These are phyloP conservation scores for Umbelopsis isabellina DNA, from an alignment of 192 early-diverging fungal genomes.

Conservation along the genomic window DNA sequence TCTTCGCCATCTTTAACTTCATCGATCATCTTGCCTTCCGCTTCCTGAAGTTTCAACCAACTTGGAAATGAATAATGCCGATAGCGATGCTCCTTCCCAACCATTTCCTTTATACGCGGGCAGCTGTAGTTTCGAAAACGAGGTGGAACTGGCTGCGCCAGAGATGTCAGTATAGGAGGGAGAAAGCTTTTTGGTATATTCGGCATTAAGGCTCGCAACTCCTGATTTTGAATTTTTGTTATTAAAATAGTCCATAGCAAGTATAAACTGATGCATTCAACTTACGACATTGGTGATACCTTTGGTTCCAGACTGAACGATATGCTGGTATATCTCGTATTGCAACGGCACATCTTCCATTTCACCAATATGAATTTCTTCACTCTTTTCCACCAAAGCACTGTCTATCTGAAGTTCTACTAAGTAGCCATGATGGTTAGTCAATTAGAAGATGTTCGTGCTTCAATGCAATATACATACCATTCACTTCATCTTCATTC, in stretches of 20 bases:
- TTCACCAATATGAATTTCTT: background rate
- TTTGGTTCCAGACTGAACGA: background rate
- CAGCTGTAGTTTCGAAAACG: background rate
- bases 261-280: background rate
- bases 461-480: background rate
- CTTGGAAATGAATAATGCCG: background rate
- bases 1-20: background rate
- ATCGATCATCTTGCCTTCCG: background rate
- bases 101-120: background rate
- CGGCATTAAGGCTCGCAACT: background rate
- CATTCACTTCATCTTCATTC: background rate
- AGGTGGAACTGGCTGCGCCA: background rate
- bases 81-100: background rate
- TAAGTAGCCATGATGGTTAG: background rate
- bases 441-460: background rate
- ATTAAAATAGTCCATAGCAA: too few species aligned
- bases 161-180: background rate
- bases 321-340: background rate
- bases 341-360: background rate
- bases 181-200: background rate
- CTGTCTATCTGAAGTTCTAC: background rate
- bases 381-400: background rate
- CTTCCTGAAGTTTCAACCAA: background rate
- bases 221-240: background rate
- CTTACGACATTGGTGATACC: background rate